Conservation (phyloP, 352 stramenopile genomes). For the Thalassiosira hispida region DNA sequence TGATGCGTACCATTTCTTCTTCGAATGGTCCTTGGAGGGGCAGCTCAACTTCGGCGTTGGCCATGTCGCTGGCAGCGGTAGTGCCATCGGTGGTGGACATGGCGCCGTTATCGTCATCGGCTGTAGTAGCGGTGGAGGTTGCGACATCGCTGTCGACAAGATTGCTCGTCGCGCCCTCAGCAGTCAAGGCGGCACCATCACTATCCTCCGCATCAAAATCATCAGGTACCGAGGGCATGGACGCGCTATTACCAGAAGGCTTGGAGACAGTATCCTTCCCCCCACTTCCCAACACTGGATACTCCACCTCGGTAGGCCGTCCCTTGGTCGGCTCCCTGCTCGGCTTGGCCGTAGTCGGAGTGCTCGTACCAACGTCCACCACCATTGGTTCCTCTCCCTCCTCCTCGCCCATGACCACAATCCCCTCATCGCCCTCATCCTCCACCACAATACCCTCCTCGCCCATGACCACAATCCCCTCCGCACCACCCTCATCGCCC, state of each 20-base stretch:
- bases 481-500: background rate
- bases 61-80: background rate
- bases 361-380: background rate
- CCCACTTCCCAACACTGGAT: background rate
- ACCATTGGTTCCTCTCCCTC: background rate
- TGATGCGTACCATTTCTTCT: slow-evolving; percentile 49
- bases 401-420: too few relatives aligned
- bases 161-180: too few relatives aligned
- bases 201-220: too few relatives aligned
- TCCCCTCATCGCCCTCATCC: background rate
- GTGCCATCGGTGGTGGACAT: slow-evolving; percentile 9
- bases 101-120: background rate
- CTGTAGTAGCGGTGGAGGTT: slow-evolving; percentile 3
- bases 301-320: background rate
- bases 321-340: background rate
- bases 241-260: background rate
- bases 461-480: background rate
- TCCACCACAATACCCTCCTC: background rate
- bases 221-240: background rate
- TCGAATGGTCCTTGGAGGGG: slow-evolving; percentile 43
- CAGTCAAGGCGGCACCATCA: too few relatives aligned
- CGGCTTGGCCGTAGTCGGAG: background rate
- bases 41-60: background rate
- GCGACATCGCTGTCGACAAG: too few relatives aligned
- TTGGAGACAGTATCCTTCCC: background rate